A percentile compares a stretch with the other conserved stretches of the same genome.
Conservation (phyloP, 164 flowering plant genomes). For the Kingdonia uniflora region DNA sequence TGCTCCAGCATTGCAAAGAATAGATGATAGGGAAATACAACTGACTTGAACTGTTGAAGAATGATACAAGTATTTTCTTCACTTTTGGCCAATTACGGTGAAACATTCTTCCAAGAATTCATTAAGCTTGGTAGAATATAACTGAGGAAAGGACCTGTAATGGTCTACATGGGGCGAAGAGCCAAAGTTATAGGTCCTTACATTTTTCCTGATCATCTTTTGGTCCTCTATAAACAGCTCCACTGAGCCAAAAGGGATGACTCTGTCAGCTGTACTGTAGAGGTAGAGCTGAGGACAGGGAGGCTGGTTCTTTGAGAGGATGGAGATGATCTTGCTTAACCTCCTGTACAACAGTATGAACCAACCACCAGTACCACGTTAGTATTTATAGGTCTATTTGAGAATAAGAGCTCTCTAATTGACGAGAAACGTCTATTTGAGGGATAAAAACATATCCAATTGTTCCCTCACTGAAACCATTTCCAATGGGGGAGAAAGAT, state of each 20-base stretch:
- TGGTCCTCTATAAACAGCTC: conserved; percentile 54
- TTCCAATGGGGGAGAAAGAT: no score
- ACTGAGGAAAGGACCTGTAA: conserved; percentile 61
- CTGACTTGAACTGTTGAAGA: neutral
- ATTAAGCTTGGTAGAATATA: conserved; percentile 39
- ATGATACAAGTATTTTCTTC: neutral
- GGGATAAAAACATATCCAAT: no score
- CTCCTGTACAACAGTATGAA: conserved; percentile 37
- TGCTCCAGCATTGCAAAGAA: neutral
- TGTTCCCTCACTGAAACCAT: no score
- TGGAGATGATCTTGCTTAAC: conserved; percentile 34
- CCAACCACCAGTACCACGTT: no score
- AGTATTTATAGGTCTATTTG: no score
- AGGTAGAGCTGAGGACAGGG: conserved; percentile 81
- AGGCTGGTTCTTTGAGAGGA: conserved; percentile 51
- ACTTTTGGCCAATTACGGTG: conserved; percentile 11
- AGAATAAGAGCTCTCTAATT: no score
- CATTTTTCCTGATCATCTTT: conserved; percentile 41
- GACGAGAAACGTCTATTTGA: no score
- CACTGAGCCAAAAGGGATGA: conserved; percentile 52
- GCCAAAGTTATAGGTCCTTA: conserved; percentile 45
- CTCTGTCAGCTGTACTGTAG: conserved; percentile 80
- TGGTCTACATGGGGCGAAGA: conserved; percentile 96
- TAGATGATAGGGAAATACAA: neutral
- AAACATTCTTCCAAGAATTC: conserved; percentile 53